Conservation (phyloP, 108 stramenopile species). For the Mediolabrus comicus region DNA sequence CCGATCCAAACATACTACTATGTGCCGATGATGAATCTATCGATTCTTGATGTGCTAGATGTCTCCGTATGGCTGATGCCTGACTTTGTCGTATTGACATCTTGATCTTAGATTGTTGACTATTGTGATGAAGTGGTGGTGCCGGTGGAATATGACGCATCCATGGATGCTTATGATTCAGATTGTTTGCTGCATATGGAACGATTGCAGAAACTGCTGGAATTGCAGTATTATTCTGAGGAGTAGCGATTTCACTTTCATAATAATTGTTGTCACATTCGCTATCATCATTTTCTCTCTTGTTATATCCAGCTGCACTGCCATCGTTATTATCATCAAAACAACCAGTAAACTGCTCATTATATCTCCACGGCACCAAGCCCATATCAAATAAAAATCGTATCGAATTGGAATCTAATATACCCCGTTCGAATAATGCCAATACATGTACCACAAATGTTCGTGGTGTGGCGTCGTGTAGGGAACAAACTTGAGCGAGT, state of each 20-base stretch:
- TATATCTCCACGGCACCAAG: conserved; percentile 65
- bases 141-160: background rate
- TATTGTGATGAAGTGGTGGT: background rate
- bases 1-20: conserved; percentile 10
- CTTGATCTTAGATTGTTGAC: background rate
- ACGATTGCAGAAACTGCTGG: conserved; percentile 13
- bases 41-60: conserved; percentile 60
- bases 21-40: conserved; percentile 16
- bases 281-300: background rate
- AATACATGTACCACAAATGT: conserved; percentile 93
- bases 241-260: background rate
- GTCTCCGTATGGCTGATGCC: conserved; percentile 58
- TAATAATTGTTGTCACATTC: background rate
- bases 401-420: conserved; percentile 84
- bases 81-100: conserved; percentile 40
- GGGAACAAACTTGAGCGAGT: conserved; percentile 88
- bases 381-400: conserved; percentile 88
- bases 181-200: conserved; percentile 11
- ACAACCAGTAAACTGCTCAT: background rate
- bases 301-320: background rate
- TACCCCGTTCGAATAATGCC: conserved; percentile 84
- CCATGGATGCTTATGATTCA: conserved; percentile 14
- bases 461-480: conserved; percentile 91
- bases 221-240: background rate
- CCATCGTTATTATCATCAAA: background rate